Percentiles rank a stretch among this genome's conserved stretches.
These are phyloP conservation scores for Pythium sukuiense DNA, from an alignment of 352 stramenopile genomes.

Conservation along the genomic window DNA sequence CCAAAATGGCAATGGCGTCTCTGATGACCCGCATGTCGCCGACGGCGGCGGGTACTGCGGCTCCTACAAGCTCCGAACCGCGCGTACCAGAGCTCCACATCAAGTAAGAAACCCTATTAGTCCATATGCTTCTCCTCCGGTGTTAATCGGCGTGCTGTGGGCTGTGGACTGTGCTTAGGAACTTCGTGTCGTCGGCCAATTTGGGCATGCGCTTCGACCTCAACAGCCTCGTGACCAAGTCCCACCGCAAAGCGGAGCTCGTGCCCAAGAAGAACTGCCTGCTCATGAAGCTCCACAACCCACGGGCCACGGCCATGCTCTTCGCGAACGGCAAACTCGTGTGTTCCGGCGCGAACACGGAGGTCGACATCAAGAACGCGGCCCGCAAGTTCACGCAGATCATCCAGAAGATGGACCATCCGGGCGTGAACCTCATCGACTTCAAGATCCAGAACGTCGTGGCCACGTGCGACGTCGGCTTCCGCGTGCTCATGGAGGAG, in stretches of 20 bases:
- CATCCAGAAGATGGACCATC: slow-evolving; percentile 87
- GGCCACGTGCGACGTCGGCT: slow-evolving; percentile 64
- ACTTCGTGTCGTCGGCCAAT: slow-evolving; percentile 81
- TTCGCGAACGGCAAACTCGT: slow-evolving; percentile 86
- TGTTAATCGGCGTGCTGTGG: neutral
- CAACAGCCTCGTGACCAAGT: slow-evolving; percentile 68
- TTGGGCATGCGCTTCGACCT: slow-evolving; percentile 82
- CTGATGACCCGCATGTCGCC: neutral
- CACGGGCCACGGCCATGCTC: slow-evolving; percentile 79
- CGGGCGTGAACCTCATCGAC: slow-evolving; percentile 83
- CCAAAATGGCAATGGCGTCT: slow-evolving; percentile 3
- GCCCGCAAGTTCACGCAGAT: slow-evolving; percentile 81
- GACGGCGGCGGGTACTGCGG: neutral
- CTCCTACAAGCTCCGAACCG: neutral
- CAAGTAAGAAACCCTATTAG: slow-evolving; percentile 39
- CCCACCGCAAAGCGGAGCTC: slow-evolving; percentile 68
- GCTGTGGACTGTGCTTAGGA: slow-evolving; percentile 32
- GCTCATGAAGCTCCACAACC: slow-evolving; percentile 73
- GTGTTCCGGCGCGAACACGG: slow-evolving; percentile 67
- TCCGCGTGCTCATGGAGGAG: slow-evolving; percentile 80
- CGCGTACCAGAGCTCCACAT: slow-evolving; percentile 49
- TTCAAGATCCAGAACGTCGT: slow-evolving; percentile 89
- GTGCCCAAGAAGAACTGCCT: slow-evolving; percentile 88
- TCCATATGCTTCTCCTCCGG: neutral
- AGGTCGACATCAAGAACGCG: slow-evolving; percentile 74